Base-by-base conservation (phyloP, 345 rosid genomes). In the Gossypioides kirkii region DNA sequence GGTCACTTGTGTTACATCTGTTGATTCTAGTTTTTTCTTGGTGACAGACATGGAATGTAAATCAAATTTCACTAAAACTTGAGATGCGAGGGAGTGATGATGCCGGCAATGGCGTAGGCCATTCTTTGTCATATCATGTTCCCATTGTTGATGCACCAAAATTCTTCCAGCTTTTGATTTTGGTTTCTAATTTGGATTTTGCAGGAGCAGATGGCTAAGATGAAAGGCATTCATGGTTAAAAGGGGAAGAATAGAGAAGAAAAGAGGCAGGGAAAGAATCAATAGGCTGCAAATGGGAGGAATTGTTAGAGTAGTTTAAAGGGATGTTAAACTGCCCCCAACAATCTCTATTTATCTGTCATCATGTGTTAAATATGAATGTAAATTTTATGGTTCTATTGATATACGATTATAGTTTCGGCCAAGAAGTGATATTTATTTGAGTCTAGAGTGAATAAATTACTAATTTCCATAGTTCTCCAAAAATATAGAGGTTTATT, bases 331-430 rank as follows among this genome's bases (percentile, higher is more conserved):
- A 3, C 55, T 46, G 41, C 70, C 41, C 62, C 18, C 28, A 7
- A 23, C 38, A 10, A 10, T 20, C 71, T 67, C 3, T 42, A 59
- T 26, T 49, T 69, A 50, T 50, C 26, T 69, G 50, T 50, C 58
- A 28, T 69, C 62, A 25, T 25, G 23, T 69, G 72, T 69, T 69
- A n/a, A n/a, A 58, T 67, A 47, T 47, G 42, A 46, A 25, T 67
- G 56, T 46, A 66, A 47, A 14, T 26, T 49, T 49, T 7, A 69
- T 14, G 71, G 14, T 36, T 56, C 54, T 16, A 14, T 50, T 32
- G 4, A 32, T 32, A 32, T 32, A 32, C 0, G 5, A 5, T 32
- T 32, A 32, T 32, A 32, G 38, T 32, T 32, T 1, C 38, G 7
- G 38, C 38, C 38, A 32, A 32, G 38, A 17, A 52, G 56, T 18